A percentile compares a stretch with the other conserved stretches of the same genome.
Evolutionary conservation across 495 filamentous ascomycete genomes (phyloP).

Genomic region (Penicillium malachiteum): DNA sequence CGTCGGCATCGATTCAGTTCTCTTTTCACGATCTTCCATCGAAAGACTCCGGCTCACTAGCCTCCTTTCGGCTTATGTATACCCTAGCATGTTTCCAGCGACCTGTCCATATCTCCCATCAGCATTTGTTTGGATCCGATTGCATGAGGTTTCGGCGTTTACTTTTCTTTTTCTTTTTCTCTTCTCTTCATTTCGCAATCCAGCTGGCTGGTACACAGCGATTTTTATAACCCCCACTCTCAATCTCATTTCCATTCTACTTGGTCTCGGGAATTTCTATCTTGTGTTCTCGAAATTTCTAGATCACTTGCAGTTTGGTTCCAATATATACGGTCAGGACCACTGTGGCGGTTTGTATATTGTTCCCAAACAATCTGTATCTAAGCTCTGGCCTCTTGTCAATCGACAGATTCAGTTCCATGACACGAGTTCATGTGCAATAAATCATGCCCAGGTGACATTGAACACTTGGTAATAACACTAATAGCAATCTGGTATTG

Average conservation of each 20-base stretch:
- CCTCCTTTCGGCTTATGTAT: constrained; percentile 7
- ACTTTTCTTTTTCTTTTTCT: neutral
- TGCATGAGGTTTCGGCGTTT: constrained; percentile 20
- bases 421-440: too few species aligned
- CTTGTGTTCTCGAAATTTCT: too few species aligned
- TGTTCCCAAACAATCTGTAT: too few species aligned
- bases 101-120: constrained; percentile 11
- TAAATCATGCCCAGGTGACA: too few species aligned
- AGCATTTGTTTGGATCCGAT: constrained; percentile 2
- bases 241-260: neutral
- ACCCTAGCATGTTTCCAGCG: constrained; percentile 18
- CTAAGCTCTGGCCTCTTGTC: too few species aligned
- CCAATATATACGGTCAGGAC: too few species aligned
- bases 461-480: too few species aligned
- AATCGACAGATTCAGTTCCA: too few species aligned
- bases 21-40: constrained; percentile 25
- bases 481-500: too few species aligned
- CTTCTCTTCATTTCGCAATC: neutral
- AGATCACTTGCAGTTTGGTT: too few species aligned
- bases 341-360: too few species aligned
- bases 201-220: neutral
- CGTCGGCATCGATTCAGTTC: constrained; percentile 25
- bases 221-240: neutral
- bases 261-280: too few species aligned
- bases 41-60: constrained; percentile 9